These are phyloP conservation scores for Osmanthus fragrans DNA, from an alignment of 257 asterid species.

Conservation along the genomic window DNA sequence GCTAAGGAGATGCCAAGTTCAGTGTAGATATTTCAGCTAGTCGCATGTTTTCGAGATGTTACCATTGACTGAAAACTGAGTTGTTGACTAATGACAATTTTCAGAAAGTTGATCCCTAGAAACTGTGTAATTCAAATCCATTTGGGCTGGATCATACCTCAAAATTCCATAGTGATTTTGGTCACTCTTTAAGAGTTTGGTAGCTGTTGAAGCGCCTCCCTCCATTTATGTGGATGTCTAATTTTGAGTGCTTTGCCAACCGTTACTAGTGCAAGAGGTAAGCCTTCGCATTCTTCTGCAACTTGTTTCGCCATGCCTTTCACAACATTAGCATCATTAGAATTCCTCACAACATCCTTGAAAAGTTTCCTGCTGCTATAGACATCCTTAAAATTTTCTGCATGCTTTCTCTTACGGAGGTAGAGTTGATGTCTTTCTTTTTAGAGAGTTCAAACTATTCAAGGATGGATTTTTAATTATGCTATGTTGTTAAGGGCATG, in stretches of 20 bases:
- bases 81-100: not conserved
- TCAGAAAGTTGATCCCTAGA: not conserved
- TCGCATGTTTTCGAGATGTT: not conserved
- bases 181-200: not conserved
- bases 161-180: not conserved
- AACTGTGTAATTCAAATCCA: not conserved
- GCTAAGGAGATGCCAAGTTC: slow-evolving; percentile 39
- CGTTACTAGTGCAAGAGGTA: slow-evolving; percentile 29
- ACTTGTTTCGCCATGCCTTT: slow-evolving; percentile 13
- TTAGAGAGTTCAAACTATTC: not conserved
- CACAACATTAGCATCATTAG: not conserved
- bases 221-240: slow-evolving; percentile 10
- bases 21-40: slow-evolving; percentile 1
- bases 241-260: slow-evolving; percentile 23
- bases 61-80: not conserved
- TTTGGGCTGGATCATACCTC: not conserved
- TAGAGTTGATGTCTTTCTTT: no score
- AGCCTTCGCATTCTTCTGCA: slow-evolving; percentile 20
- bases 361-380: slow-evolving; percentile 20
- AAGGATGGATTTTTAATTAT: not conserved
- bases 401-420: no score
- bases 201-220: slow-evolving; percentile 20
- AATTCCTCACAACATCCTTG: not conserved
- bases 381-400: no score
- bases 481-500: not conserved